Percentiles rank a stretch among this genome's conserved stretches.
phyloP scores from a whole-genome alignment of 148 eudicot genomes.

The Camellia lanceoleosa region DNA sequence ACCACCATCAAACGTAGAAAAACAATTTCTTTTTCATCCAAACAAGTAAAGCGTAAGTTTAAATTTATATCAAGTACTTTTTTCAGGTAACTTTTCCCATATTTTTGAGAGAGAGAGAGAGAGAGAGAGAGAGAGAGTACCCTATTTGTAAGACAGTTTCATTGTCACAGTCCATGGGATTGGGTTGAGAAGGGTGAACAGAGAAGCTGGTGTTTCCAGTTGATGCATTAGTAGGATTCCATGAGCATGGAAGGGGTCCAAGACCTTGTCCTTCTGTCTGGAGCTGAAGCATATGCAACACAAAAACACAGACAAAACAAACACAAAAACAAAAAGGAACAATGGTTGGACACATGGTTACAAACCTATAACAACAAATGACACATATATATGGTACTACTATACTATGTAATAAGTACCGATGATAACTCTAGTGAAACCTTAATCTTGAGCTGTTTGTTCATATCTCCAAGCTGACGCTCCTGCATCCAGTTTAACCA shows the following conservation, averaged over 20 bases:
- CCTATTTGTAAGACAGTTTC: conserved; percentile 73
- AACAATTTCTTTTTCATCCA: too few relatives aligned
- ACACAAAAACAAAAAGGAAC: background rate
- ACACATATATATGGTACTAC: background rate
- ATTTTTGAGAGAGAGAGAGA: background rate
- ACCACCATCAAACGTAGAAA: too few relatives aligned
- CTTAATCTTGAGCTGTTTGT: conserved; percentile 83
- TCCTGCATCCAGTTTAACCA: conserved; percentile 40
- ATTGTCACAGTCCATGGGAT: conserved; percentile 43
- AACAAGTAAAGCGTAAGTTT: too few relatives aligned
- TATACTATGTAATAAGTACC: conserved; percentile 19
- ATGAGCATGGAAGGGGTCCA: conserved; percentile 31
- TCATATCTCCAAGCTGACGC: conserved; percentile 88
- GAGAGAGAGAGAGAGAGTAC: conserved; percentile 34
- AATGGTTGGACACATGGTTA: background rate
- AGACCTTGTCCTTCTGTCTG: conserved; percentile 54
- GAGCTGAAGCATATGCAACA: conserved; percentile 31
- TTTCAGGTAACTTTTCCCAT: too few relatives aligned
- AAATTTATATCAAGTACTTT: too few relatives aligned
- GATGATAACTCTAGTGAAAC: conserved; percentile 53
- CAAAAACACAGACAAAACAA: too few relatives aligned
- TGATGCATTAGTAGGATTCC: conserved; percentile 29
- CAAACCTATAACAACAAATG: background rate
- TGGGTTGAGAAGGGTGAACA: conserved; percentile 34
- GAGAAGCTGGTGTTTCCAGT: conserved; percentile 35